These are phyloP conservation scores for Myochromella boudieri DNA, from an alignment of 768 basidiomycete species.

Conservation along the genomic window DNA sequence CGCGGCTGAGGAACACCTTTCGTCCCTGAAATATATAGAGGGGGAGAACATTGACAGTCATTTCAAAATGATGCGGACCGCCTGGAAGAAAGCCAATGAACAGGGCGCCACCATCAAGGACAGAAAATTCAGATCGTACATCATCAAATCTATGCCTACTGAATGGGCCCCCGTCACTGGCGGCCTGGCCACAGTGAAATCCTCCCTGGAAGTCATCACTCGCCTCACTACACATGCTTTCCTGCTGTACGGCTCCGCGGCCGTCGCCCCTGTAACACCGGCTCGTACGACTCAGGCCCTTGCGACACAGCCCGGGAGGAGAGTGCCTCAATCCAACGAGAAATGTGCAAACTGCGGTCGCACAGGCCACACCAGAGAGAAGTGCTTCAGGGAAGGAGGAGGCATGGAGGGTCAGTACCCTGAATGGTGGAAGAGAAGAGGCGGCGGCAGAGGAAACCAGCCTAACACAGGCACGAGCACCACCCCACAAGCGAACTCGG, in stretches of 20 bases:
- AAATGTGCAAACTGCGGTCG: no score
- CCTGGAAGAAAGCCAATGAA: background rate
- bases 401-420: slow-evolving; percentile 4
- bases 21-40: background rate
- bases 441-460: background rate
- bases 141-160: background rate
- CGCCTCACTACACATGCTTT: slow-evolving; percentile 1
- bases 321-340: background rate
- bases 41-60: background rate
- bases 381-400: background rate
- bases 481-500: no score
- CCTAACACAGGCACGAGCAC: no score
- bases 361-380: background rate
- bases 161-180: background rate
- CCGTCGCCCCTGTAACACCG: background rate
- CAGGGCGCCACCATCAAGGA: background rate
- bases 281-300: background rate
- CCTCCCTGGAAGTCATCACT: slow-evolving; percentile 1
- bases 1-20: background rate
- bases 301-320: background rate
- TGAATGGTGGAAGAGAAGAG: slow-evolving; percentile 2
- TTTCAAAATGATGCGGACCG: background rate
- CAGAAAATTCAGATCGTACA: background rate
- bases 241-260: background rate
- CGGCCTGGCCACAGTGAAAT: background rate